phyloP scores from a whole-genome alignment of 352 stramenopile species.

The Pythium coloratum region DNA sequence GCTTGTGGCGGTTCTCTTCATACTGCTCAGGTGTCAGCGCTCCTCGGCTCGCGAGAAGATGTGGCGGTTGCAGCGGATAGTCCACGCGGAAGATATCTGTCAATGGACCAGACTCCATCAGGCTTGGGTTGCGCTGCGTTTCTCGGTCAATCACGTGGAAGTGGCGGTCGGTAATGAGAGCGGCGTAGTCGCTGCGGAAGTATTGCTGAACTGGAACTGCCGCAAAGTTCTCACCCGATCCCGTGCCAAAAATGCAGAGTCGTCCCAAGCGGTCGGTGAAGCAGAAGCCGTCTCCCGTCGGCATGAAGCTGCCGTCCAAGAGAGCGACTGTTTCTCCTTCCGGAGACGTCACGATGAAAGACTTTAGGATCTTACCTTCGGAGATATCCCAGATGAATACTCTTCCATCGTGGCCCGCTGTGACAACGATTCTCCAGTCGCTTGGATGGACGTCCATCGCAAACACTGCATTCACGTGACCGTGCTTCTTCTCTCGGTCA shows the following conservation, averaged over 20 bases:
- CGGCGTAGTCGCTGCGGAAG: conserved; percentile 90
- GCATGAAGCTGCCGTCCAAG: conserved; percentile 47
- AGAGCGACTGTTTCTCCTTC: conserved; percentile 43
- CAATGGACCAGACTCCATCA: conserved; percentile 80
- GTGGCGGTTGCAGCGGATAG: conserved; percentile 76
- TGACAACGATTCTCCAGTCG: conserved; percentile 48
- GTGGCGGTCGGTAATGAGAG: conserved; percentile 84
- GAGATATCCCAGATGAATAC: conserved; percentile 63
- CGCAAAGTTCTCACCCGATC: conserved; percentile 34
- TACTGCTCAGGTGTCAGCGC: conserved; percentile 45
- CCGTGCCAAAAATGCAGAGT: conserved; percentile 53
- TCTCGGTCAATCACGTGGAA: conserved; percentile 90
- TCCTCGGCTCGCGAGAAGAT: conserved; percentile 42
- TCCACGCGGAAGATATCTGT: conserved; percentile 72
- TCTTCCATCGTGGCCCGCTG: conserved; percentile 55
- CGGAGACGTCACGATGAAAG: conserved; percentile 30
- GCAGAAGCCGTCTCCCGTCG: conserved; percentile 40
- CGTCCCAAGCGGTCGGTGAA: conserved; percentile 56
- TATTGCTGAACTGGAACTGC: conserved; percentile 63
- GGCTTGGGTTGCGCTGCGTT: conserved; percentile 81
- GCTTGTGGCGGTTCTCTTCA: conserved; percentile 59
- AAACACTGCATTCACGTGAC: conserved; percentile 49
- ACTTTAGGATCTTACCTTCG: conserved; percentile 33
- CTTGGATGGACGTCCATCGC: conserved; percentile 56
- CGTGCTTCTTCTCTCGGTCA: conserved; percentile 31